Conservation (phyloP, 108 stramenopile species). For the Nitzschia inconspicua region DNA sequence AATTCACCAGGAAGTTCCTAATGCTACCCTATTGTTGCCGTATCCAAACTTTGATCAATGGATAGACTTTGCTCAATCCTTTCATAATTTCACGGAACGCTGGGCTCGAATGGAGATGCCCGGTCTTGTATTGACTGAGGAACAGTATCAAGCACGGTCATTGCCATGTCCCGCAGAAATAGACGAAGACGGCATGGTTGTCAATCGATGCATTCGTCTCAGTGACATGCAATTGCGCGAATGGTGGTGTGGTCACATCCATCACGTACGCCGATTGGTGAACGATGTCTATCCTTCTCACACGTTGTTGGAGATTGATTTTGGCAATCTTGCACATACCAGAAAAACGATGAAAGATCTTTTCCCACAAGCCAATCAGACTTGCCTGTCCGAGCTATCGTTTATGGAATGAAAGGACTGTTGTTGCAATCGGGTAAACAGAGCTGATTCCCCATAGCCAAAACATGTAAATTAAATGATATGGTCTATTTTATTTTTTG, state of each 20-base stretch:
- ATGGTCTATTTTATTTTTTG: too few species aligned
- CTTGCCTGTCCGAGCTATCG: too few species aligned
- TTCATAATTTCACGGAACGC: slow-evolving; percentile 7
- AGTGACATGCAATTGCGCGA: slow-evolving; percentile 8
- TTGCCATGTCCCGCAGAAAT: neutral
- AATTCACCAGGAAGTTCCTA: slow-evolving; percentile 20
- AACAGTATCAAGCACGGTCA: neutral
- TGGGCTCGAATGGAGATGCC: slow-evolving; percentile 2
- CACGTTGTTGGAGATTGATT: slow-evolving; percentile 14
- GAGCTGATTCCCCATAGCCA: too few species aligned
- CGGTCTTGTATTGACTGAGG: slow-evolving; percentile 2
- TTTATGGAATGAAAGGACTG: too few species aligned
- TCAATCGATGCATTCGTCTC: neutral
- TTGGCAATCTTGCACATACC: neutral
- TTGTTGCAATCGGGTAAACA: too few species aligned
- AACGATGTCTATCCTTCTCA: slow-evolving; percentile 10
- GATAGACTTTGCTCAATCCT: neutral
- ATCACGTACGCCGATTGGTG: slow-evolving; percentile 16
- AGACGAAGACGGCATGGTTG: neutral
- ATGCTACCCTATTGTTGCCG: slow-evolving; percentile 17
- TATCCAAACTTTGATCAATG: slow-evolving; percentile 7
- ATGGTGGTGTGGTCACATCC: slow-evolving; percentile 26
- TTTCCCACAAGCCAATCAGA: too few species aligned
- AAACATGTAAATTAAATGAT: too few species aligned
- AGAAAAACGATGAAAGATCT: neutral